Conservation (phyloP, 2,329 filamentous ascomycete genomes). For the Dryadomyces quercivorus region DNA sequence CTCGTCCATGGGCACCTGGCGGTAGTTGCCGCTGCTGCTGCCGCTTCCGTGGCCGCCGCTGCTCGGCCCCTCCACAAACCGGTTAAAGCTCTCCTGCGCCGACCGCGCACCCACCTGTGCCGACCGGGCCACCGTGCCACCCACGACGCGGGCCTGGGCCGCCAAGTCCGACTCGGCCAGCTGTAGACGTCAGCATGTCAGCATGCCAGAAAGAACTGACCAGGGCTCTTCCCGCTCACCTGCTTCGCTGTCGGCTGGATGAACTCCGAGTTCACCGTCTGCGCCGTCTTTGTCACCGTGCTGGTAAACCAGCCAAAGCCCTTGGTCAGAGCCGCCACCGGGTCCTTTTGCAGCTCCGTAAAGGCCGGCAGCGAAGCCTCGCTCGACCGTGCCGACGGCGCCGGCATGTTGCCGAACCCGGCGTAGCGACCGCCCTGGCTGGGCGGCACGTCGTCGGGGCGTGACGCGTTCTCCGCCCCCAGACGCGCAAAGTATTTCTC, state of each 20-base stretch:
- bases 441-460: conserved; percentile 65
- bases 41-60: conserved; percentile 13
- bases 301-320: conserved; percentile 90
- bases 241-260: conserved; percentile 87
- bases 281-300: conserved; percentile 80
- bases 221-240: conserved; percentile 34
- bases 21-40: conserved; percentile 15
- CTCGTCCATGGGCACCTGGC: conserved; percentile 37
- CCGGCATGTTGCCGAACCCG: conserved; percentile 75
- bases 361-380: conserved; percentile 47
- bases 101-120: conserved; percentile 58
- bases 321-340: conserved; percentile 76
- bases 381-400: conserved; percentile 30
- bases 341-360: conserved; percentile 87
- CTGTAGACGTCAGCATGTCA: conserved; percentile 32
- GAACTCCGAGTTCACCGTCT: conserved; percentile 80
- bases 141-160: conserved; percentile 48
- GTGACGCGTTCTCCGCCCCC: conserved; percentile 68
- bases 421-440: conserved; percentile 86
- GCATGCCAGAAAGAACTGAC: too few relatives aligned
- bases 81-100: conserved; percentile 68
- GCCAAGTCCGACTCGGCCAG: conserved; percentile 71
- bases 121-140: conserved; percentile 53
- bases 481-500: conserved; percentile 85
- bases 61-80: conserved; percentile 70